Conservation (phyloP, 441 rosid species). For the Oxalis stricta region DNA sequence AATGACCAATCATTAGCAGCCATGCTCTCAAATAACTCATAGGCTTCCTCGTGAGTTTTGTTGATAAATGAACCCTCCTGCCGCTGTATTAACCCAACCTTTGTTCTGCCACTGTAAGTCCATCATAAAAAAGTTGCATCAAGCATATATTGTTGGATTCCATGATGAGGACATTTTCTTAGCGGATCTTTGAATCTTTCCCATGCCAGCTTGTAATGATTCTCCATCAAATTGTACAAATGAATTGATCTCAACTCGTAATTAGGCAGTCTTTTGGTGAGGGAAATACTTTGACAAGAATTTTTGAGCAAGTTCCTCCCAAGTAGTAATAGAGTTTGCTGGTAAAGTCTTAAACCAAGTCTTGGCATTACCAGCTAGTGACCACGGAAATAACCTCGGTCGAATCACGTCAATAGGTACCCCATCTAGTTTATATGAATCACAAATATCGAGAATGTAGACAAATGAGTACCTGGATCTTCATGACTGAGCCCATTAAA, state of each 20-base stretch:
- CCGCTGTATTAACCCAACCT: not conserved
- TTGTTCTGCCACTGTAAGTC: not conserved
- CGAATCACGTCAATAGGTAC: not conserved
- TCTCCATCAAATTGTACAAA: not conserved
- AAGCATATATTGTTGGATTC: not conserved
- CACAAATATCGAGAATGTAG: constrained; percentile 1
- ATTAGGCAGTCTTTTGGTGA: not conserved
- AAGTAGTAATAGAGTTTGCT: not conserved
- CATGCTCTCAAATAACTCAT: not conserved
- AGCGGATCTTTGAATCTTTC: not conserved
- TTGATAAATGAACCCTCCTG: not conserved
- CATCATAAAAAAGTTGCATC: constrained; percentile 3
- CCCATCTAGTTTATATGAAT: not conserved
- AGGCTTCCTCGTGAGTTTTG: not conserved
- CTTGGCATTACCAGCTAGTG: not conserved
- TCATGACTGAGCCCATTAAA: not conserved
- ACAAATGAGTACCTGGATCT: not conserved
- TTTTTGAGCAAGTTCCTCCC: not conserved
- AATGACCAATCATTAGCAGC: not conserved
- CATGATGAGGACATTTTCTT: not conserved
- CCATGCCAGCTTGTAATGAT: not conserved
- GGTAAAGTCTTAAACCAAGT: not conserved
- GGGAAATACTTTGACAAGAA: constrained; percentile 1
- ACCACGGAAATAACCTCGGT: not conserved
- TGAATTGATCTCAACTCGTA: not conserved